These are phyloP conservation scores for Fusarium dimerum DNA, from an alignment of 2,329 filamentous ascomycete genomes.

Conservation along the genomic window DNA sequence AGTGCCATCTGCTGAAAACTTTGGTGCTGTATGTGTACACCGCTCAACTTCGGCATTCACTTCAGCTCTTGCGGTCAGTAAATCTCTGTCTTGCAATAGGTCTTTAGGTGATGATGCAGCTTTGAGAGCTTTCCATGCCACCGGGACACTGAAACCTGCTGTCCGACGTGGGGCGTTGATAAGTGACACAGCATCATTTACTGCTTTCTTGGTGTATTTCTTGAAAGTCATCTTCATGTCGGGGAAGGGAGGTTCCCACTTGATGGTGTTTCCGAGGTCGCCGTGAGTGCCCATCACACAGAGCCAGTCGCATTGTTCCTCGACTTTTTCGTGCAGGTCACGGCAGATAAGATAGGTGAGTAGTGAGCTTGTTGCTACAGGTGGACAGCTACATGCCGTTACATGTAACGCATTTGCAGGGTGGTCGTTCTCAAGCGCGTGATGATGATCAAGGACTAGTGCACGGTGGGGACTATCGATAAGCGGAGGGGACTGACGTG, in stretches of 20 bases:
- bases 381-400: slow-evolving; percentile 64
- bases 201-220: slow-evolving; percentile 58
- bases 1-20: slow-evolving; percentile 62
- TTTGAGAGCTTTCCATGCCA: slow-evolving; percentile 61
- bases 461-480: slow-evolving; percentile 50
- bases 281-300: slow-evolving; percentile 67
- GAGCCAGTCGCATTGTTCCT: slow-evolving; percentile 57
- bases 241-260: slow-evolving; percentile 67
- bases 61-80: slow-evolving; percentile 56
- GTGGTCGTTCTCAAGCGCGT: slow-evolving; percentile 55
- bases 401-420: slow-evolving; percentile 56
- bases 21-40: slow-evolving; percentile 62
- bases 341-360: slow-evolving; percentile 66
- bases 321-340: slow-evolving; percentile 53
- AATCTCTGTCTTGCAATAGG: slow-evolving; percentile 48
- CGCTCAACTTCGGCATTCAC: slow-evolving; percentile 62
- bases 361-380: slow-evolving; percentile 64
- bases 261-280: slow-evolving; percentile 64
- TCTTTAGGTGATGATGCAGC: slow-evolving; percentile 51
- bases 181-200: slow-evolving; percentile 64
- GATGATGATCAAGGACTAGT: slow-evolving; percentile 67
- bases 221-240: slow-evolving; percentile 65
- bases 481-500: slow-evolving; percentile 54
- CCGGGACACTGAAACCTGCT: slow-evolving; percentile 58
- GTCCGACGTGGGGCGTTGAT: slow-evolving; percentile 67